A percentile compares a stretch with the other conserved stretches of the same genome.
Conservation (phyloP, 2,329 filamentous ascomycete species). For the Herpotrichia juniperi region DNA sequence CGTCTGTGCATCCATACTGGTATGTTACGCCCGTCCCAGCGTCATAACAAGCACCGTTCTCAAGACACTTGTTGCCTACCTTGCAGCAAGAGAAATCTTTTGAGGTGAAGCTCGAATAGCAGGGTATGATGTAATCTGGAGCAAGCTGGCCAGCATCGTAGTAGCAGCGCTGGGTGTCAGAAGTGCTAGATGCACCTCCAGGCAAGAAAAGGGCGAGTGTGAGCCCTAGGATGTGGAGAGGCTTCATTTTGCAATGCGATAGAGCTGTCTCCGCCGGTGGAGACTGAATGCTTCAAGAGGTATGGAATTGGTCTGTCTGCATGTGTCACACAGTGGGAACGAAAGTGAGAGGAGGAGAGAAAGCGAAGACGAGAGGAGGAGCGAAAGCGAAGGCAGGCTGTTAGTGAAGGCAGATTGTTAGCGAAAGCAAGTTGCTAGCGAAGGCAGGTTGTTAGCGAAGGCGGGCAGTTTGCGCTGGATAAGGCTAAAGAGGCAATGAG, state of each 20-base stretch:
- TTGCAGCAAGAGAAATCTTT: constrained; percentile 22
- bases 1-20: constrained; percentile 28
- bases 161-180: constrained; percentile 19
- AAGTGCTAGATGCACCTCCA: background rate
- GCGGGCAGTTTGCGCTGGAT: too few relatives aligned
- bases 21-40: constrained; percentile 16
- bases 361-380: background rate
- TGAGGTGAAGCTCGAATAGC: constrained; percentile 12
- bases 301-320: background rate
- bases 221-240: background rate
- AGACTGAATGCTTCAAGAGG: background rate
- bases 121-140: constrained; percentile 20
- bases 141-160: constrained; percentile 17
- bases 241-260: background rate
- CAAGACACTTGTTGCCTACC: constrained; percentile 20
- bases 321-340: too few relatives aligned
- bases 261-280: background rate
- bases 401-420: too few relatives aligned
- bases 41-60: constrained; percentile 23
- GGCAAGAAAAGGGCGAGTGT: background rate
- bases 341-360: background rate
- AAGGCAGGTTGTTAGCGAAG: too few relatives aligned
- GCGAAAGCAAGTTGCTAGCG: too few relatives aligned
- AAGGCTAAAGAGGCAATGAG: too few relatives aligned
- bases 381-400: too few relatives aligned